These are phyloP conservation scores for Kwoniella mangroviensis DNA, from an alignment of 768 basidiomycete species.

Conservation along the genomic window DNA sequence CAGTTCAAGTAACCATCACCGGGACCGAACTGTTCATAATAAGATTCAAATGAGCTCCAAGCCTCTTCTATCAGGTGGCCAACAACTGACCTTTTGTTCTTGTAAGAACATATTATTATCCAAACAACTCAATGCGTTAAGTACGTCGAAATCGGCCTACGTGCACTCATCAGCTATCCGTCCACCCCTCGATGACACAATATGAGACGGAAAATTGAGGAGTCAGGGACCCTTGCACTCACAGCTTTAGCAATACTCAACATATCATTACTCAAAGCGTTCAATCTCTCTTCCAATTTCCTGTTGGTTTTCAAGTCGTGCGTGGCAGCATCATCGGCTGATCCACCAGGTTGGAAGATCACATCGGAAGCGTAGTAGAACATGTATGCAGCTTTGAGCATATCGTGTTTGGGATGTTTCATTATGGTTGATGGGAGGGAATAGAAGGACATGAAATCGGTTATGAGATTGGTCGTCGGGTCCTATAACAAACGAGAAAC, in stretches of 20 bases:
- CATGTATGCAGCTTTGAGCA: slow-evolving; percentile 90
- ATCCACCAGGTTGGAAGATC: slow-evolving; percentile 62
- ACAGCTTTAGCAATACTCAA: slow-evolving; percentile 75
- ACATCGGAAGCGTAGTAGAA: slow-evolving; percentile 90
- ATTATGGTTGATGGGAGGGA: slow-evolving; percentile 94
- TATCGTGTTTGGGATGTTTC: slow-evolving; percentile 68
- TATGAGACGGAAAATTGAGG: neutral
- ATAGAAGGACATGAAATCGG: slow-evolving; percentile 97
- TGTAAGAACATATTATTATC: slow-evolving; percentile 83
- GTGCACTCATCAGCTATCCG: neutral
- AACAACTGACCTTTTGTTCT: slow-evolving; percentile 72
- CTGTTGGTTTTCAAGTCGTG: slow-evolving; percentile 64
- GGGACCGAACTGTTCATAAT: slow-evolving; percentile 74
- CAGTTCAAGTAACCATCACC: slow-evolving; percentile 78
- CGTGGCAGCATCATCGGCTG: slow-evolving; percentile 61
- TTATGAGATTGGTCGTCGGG: slow-evolving; percentile 77
- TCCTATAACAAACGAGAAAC: slow-evolving; percentile 63
- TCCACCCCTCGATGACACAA: neutral
- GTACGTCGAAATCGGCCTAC: slow-evolving; percentile 86
- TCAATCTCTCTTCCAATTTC: slow-evolving; percentile 70
- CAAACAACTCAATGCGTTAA: slow-evolving; percentile 93
- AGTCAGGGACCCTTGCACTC: slow-evolving; percentile 25
- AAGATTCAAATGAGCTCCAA: slow-evolving; percentile 2
- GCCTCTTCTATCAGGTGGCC: neutral
- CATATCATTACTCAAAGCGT: slow-evolving; percentile 76